Conservation (phyloP, 805 yeast species). For the Kuraishia floccosa region DNA sequence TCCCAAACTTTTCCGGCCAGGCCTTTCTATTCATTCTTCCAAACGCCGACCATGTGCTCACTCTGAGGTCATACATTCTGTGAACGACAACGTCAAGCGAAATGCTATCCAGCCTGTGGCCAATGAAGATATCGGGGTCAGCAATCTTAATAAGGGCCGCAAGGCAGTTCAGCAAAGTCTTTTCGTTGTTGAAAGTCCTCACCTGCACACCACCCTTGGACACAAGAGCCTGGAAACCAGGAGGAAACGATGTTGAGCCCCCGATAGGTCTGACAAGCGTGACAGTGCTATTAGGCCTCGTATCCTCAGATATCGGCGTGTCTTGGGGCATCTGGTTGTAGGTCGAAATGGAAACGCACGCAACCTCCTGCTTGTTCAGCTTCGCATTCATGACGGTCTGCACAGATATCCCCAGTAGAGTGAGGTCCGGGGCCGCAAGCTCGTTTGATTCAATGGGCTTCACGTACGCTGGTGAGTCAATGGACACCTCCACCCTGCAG, state of each 20-base stretch:
- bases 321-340: slow-evolving; percentile 66
- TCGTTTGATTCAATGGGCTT: slow-evolving; percentile 27
- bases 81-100: slow-evolving; percentile 73
- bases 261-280: slow-evolving; percentile 79
- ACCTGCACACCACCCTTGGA: slow-evolving; percentile 39
- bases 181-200: slow-evolving; percentile 61
- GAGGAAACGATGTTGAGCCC: slow-evolving; percentile 50
- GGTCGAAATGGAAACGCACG: slow-evolving; percentile 68
- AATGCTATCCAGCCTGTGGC: slow-evolving; percentile 75
- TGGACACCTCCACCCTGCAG: slow-evolving; percentile 66
- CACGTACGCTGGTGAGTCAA: slow-evolving; percentile 34
- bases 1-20: slow-evolving; percentile 69
- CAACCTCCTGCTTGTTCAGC: slow-evolving; percentile 76
- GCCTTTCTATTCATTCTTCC: slow-evolving; percentile 72
- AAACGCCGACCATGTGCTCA: slow-evolving; percentile 68
- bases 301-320: slow-evolving; percentile 51
- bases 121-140: slow-evolving; percentile 91
- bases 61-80: slow-evolving; percentile 63
- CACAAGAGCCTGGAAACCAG: slow-evolving; percentile 58
- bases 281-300: slow-evolving; percentile 47
- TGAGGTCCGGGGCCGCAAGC: slow-evolving; percentile 53
- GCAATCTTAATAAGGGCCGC: slow-evolving; percentile 54
- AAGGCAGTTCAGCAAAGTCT: slow-evolving; percentile 60
- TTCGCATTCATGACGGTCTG: slow-evolving; percentile 72
- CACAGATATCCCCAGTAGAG: slow-evolving; percentile 62